Conservation (phyloP, 257 asterid genomes). For the Rhazya stricta region DNA sequence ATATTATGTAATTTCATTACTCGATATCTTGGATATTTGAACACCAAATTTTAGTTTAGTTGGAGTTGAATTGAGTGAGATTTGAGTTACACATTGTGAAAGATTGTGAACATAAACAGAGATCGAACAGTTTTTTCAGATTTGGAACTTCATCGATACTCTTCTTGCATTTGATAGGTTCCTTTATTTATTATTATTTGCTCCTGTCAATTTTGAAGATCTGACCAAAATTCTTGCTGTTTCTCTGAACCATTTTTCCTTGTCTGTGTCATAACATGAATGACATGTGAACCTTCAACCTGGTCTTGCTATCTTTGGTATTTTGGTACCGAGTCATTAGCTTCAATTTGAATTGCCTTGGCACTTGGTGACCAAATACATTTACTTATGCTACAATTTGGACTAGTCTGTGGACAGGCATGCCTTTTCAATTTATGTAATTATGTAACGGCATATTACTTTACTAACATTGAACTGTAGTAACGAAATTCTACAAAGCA, state of each 20-base stretch:
- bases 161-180: neutral
- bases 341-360: neutral
- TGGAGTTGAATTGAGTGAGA: neutral
- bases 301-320: neutral
- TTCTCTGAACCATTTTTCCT: neutral
- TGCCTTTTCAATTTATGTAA: neutral
- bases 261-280: neutral
- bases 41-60: neutral
- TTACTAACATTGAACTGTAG: neutral
- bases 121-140: neutral
- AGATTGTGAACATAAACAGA: too few relatives aligned
- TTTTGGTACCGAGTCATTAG: too few relatives aligned
- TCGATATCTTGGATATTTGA: neutral
- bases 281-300: neutral
- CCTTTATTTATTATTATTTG: neutral
- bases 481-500: conserved; percentile 36
- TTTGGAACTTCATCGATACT: neutral
- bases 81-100: neutral
- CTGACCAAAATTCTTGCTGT: too few relatives aligned
- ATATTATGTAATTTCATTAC: neutral
- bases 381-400: neutral
- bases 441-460: neutral
- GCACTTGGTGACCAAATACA: neutral
- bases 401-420: neutral
- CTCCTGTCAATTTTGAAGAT: neutral